Percentiles rank a stretch among this genome's conserved stretches.
Evolutionary conservation across 169 alveolate species (phyloP).

Genomic region (Plasmodium gonderi): DNA sequence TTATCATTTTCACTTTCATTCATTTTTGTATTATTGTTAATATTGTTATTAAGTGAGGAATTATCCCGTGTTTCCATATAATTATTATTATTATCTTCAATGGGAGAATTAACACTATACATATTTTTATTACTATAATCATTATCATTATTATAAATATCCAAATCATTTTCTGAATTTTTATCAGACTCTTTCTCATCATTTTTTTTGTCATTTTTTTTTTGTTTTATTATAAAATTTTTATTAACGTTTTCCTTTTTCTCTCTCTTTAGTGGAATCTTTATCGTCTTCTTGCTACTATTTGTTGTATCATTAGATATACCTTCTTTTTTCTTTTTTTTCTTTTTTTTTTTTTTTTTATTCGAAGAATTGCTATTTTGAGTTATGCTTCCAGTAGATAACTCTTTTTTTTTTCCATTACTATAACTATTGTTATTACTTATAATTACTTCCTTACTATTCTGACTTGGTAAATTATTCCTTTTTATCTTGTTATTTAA

Average conservation of each 20-base stretch:
- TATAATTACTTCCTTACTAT: background rate
- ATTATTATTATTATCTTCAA: background rate
- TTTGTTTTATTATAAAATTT: too few relatives aligned
- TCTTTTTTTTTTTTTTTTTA: conserved; percentile 4
- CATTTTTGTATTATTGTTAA: background rate
- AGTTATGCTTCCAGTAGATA: background rate
- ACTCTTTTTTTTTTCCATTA: conserved; percentile 6
- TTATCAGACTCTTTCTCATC: background rate
- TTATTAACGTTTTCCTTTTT: background rate
- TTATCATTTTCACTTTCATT: background rate
- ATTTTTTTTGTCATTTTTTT: background rate
- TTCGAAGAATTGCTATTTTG: conserved; percentile 1
- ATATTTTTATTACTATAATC: background rate
- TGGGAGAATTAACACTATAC: background rate
- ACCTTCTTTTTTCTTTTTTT: conserved; percentile 5
- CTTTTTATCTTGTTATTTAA: background rate
- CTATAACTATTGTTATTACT: background rate
- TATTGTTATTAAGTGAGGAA: background rate
- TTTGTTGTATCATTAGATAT: background rate
- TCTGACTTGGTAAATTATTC: background rate
- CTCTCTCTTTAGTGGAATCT: conserved; percentile 2
- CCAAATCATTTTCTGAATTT: background rate
- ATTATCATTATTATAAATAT: background rate
- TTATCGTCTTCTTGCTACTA: conserved; percentile 10
- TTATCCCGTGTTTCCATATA: background rate